A percentile compares a stretch with the other conserved stretches of the same genome.
Conservation (phyloP, 805 yeast species). For the Cyberlindnera bimundalis region DNA sequence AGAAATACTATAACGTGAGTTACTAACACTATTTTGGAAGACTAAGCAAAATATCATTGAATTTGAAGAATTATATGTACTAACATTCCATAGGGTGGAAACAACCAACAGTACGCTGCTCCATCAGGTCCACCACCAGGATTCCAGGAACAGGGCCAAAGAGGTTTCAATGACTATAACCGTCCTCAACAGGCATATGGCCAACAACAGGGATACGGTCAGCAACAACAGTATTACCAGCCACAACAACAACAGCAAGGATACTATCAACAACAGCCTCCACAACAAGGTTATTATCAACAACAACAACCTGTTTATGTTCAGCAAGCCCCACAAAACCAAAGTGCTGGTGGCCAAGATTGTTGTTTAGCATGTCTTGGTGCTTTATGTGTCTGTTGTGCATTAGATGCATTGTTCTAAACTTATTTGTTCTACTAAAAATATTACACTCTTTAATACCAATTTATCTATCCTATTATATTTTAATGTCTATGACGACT, state of each 20-base stretch:
- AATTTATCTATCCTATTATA: neutral
- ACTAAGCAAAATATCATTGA: neutral
- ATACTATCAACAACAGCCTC: constrained; percentile 42
- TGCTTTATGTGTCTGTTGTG: constrained; percentile 53
- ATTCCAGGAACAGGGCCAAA: constrained; percentile 4
- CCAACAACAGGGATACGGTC: constrained; percentile 27
- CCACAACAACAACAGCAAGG: constrained; percentile 38
- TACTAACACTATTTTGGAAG: neutral
- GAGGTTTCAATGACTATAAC: constrained; percentile 23
- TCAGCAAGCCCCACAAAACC: constrained; percentile 41
- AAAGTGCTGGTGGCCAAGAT: constrained; percentile 34
- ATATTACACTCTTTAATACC: neutral
- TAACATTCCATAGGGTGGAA: constrained; percentile 3
- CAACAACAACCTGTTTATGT: constrained; percentile 52
- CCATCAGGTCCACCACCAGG: constrained; percentile 20
- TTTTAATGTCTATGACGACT: neutral
- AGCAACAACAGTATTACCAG: constrained; percentile 34
- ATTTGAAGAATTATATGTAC: too few species aligned
- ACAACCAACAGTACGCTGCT: constrained; percentile 17
- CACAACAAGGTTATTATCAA: constrained; percentile 35
- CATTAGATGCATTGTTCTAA: constrained; percentile 48
- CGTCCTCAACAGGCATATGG: constrained; percentile 22
- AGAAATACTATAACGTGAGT: constrained; percentile 26
- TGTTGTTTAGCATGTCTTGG: constrained; percentile 54
- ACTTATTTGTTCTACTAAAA: too few species aligned